These are phyloP conservation scores for Hyaloscypha finlandica DNA, from an alignment of 495 filamentous ascomycete species.

Conservation along the genomic window DNA sequence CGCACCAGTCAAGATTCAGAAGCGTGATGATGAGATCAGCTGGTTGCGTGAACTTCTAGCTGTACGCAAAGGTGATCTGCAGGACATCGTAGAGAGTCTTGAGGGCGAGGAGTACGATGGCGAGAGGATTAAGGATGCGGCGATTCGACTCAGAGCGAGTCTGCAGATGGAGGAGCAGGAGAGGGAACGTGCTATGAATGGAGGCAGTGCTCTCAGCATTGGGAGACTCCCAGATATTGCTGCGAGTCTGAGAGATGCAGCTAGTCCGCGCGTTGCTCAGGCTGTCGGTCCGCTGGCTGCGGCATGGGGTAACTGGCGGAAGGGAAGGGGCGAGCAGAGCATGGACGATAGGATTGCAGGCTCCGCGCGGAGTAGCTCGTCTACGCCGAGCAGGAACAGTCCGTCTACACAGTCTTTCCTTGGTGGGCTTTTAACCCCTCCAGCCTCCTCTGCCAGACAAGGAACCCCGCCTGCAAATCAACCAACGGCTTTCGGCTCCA, in stretches of 20 bases:
- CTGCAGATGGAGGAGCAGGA: slow-evolving; percentile 98
- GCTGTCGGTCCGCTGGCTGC: slow-evolving; percentile 76
- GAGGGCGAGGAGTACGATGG: slow-evolving; percentile 72
- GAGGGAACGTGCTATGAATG: slow-evolving; percentile 71
- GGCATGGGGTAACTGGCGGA: slow-evolving; percentile 85
- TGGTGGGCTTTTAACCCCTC: slow-evolving; percentile 82
- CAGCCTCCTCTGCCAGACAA: slow-evolving; percentile 41
- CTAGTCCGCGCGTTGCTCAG: slow-evolving; percentile 76
- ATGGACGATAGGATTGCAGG: slow-evolving; percentile 25
- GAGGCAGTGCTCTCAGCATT: slow-evolving; percentile 47
- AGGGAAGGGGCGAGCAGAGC: slow-evolving; percentile 48
- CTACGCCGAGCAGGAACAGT: slow-evolving; percentile 61
- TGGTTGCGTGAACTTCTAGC: slow-evolving; percentile 95
- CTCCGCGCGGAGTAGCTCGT: slow-evolving; percentile 6
- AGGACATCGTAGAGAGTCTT: slow-evolving; percentile 85
- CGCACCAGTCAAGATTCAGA: slow-evolving; percentile 76
- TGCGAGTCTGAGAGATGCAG: slow-evolving; percentile 55
- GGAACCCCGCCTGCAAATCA: slow-evolving; percentile 54
- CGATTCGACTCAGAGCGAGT: slow-evolving; percentile 89
- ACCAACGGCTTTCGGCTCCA: slow-evolving; percentile 53
- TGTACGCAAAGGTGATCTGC: slow-evolving; percentile 85
- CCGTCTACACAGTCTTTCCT: slow-evolving; percentile 49
- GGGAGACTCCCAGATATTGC: slow-evolving; percentile 54
- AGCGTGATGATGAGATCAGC: slow-evolving; percentile 87
- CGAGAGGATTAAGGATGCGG: slow-evolving; percentile 78